A percentile compares a stretch with the other conserved stretches of the same genome.
Conservation (phyloP, 805 yeast species). For the Hanseniaspora pseudoguilliermondii region DNA sequence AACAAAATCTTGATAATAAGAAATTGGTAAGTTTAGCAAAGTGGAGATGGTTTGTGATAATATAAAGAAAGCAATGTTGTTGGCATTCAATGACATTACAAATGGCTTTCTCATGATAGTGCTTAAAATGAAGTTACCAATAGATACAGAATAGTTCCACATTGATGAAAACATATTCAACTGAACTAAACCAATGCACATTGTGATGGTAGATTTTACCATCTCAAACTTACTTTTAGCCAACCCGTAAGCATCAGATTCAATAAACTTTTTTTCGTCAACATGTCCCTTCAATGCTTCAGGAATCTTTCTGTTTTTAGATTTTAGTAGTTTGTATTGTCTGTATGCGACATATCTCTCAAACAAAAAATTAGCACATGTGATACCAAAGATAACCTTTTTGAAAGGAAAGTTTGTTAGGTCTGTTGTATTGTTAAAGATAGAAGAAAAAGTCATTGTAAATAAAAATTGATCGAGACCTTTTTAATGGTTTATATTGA, state of each 20-base stretch:
- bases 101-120: conserved; percentile 22
- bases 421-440: neutral
- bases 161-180: conserved; percentile 52
- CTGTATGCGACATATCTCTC: conserved; percentile 63
- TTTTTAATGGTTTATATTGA: too few species aligned
- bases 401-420: conserved; percentile 71
- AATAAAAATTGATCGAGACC: neutral
- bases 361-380: conserved; percentile 61
- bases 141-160: conserved; percentile 39
- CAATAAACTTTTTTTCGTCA: conserved; percentile 57
- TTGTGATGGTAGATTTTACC: conserved; percentile 33
- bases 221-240: conserved; percentile 66
- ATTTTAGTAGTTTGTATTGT: conserved; percentile 52
- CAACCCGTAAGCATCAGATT: conserved; percentile 64
- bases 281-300: conserved; percentile 52
- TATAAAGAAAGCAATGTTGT: conserved; percentile 53
- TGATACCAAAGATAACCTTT: conserved; percentile 54
- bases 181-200: conserved; percentile 37
- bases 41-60: conserved; percentile 30
- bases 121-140: conserved; percentile 24
- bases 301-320: conserved; percentile 46
- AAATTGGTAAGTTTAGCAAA: conserved; percentile 50
- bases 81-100: conserved; percentile 35
- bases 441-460: neutral
- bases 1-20: conserved; percentile 69